Percentiles rank a stretch among this genome's conserved stretches.
Conservation (phyloP, 164 flowering plant genomes). For the Piper betle region DNA sequence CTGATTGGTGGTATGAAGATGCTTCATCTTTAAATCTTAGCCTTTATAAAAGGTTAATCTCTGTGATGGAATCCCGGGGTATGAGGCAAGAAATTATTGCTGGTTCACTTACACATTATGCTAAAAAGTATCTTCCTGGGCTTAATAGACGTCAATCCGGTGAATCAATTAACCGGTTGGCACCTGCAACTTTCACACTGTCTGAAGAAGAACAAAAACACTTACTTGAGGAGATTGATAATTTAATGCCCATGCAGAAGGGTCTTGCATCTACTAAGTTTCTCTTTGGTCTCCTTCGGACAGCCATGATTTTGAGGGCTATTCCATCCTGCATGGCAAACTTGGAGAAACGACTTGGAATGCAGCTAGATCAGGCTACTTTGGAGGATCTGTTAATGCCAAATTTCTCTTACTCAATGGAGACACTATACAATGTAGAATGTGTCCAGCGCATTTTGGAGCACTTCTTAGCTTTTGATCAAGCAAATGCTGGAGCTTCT, state of each 20-base stretch:
- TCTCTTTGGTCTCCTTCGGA: constrained; percentile 72
- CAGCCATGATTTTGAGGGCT: constrained; percentile 62
- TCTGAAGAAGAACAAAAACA: constrained; percentile 49
- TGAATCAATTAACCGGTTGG: constrained; percentile 48
- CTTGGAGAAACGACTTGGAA: constrained; percentile 70
- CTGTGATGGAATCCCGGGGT: constrained; percentile 61
- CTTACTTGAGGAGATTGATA: constrained; percentile 54
- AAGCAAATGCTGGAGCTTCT: constrained; percentile 32
- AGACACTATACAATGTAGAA: constrained; percentile 61
- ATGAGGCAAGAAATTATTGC: constrained; percentile 56
- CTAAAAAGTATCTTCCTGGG: constrained; percentile 74
- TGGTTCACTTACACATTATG: constrained; percentile 71
- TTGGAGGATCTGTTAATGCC: constrained; percentile 77
- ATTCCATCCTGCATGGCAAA: constrained; percentile 37
- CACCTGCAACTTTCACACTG: constrained; percentile 29
- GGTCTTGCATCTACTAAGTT: constrained; percentile 77
- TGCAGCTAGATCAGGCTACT: constrained; percentile 72
- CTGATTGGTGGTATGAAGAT: constrained; percentile 99
- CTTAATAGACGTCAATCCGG: constrained; percentile 60
- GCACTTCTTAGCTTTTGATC: constrained; percentile 54
- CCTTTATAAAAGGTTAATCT: constrained; percentile 65
- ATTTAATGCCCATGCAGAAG: constrained; percentile 63
- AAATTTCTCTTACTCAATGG: constrained; percentile 62
- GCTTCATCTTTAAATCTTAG: constrained; percentile 49
- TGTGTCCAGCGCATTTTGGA: constrained; percentile 59